Percentiles rank a stretch among this genome's conserved stretches.
phyloP scores from a whole-genome alignment of 352 stramenopile species.

The Globisporangium echinulatum region DNA sequence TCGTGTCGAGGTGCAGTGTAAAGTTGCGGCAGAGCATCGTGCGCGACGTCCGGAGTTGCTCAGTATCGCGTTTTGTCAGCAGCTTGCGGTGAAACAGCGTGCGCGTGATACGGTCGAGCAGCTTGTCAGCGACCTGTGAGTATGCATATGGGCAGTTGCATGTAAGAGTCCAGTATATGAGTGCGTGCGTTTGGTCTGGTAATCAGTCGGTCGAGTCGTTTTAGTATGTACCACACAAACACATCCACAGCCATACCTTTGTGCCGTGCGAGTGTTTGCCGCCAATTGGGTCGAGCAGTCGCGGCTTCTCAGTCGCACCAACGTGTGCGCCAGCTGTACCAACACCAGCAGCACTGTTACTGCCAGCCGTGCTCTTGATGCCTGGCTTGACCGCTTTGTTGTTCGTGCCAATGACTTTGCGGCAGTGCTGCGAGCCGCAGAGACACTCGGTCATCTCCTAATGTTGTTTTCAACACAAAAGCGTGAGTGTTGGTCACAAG shows the following conservation, averaged over 20 bases:
- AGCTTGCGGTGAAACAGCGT: constrained; percentile 32
- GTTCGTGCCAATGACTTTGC: constrained; percentile 70
- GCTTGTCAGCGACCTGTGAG: constrained; percentile 40
- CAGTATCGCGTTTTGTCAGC: constrained; percentile 38
- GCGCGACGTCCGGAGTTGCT: constrained; percentile 39
- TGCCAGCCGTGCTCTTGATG: constrained; percentile 7
- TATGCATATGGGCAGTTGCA: too few species aligned
- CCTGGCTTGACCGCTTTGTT: constrained; percentile 34
- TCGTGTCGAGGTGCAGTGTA: constrained; percentile 35
- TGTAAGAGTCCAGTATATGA: not conserved
- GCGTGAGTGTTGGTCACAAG: not conserved
- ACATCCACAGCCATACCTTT: constrained; percentile 21
- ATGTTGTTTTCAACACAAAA: too few species aligned
- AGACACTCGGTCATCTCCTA: constrained; percentile 72
- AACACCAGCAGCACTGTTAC: not conserved
- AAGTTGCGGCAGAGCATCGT: constrained; percentile 64
- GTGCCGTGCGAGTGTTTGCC: constrained; percentile 27
- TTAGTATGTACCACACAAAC: not conserved
- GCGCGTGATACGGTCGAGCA: constrained; percentile 52
- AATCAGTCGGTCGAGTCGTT: not conserved
- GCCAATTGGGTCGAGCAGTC: constrained; percentile 40
- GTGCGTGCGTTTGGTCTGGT: not conserved
- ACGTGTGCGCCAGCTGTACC: not conserved
- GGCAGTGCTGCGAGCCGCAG: constrained; percentile 52
- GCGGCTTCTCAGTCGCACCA: constrained; percentile 10